Evolutionary conservation across 306 rosid genomes (phyloP).

Genomic region (Castanea sativa): DNA sequence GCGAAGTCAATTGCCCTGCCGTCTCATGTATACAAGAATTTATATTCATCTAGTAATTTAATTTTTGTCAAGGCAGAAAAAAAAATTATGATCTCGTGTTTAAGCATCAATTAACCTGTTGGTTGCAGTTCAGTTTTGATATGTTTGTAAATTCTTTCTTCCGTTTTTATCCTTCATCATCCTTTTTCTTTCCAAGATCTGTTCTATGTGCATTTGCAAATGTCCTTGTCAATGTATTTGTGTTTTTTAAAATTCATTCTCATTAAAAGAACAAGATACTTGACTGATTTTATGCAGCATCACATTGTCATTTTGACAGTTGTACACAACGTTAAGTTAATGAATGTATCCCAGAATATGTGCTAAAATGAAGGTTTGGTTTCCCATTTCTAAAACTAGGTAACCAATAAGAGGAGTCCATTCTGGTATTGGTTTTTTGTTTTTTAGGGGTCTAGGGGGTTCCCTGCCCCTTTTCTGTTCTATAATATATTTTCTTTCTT

Average conservation of each 20-base stretch:
- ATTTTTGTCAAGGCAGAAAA: not conserved
- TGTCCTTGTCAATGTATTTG: not conserved
- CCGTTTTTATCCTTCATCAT: not conserved
- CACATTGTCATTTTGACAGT: not conserved
- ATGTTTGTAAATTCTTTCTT: not conserved
- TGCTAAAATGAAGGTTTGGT: not conserved
- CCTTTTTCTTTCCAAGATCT: not conserved
- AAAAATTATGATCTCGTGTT: not conserved
- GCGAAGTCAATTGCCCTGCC: constrained; percentile 96
- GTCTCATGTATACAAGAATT: constrained; percentile 66
- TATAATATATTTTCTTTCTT: not conserved
- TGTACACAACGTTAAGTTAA: not conserved
- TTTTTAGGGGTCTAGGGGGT: not conserved
- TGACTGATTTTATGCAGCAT: not conserved
- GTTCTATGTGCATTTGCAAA: not conserved
- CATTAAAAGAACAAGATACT: not conserved
- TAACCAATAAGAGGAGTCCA: not conserved
- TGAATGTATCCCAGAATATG: not conserved
- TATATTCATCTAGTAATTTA: not conserved
- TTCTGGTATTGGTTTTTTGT: not conserved
- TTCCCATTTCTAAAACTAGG: not conserved
- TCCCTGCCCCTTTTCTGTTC: not conserved
- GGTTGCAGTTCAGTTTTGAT: not conserved
- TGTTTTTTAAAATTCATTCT: not conserved
- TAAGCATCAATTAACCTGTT: not conserved